A percentile compares a stretch with the other conserved stretches of the same genome.
These are phyloP conservation scores for Adansonia gregorii DNA, from an alignment of 441 rosid genomes.

Conservation along the genomic window DNA sequence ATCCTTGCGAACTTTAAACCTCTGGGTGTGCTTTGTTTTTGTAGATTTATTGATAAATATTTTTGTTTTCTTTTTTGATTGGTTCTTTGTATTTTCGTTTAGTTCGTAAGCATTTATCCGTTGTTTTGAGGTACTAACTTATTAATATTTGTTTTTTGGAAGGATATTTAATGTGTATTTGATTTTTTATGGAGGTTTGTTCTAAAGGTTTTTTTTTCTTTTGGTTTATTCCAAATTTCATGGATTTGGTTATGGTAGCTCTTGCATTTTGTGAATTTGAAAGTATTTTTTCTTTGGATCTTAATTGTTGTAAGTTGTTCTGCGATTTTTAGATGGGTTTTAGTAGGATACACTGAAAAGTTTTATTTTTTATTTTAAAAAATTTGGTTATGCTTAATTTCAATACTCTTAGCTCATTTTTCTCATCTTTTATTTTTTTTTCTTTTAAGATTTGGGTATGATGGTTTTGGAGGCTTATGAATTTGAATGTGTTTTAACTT, in stretches of 20 bases:
- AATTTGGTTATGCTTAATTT: background rate
- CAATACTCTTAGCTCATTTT: background rate
- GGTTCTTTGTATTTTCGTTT: background rate
- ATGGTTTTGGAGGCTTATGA: background rate
- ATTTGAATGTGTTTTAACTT: constrained; percentile 2
- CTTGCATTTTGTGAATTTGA: background rate
- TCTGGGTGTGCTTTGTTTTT: constrained; percentile 42
- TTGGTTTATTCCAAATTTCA: background rate
- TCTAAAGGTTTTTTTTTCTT: background rate
- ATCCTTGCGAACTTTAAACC: constrained; percentile 48
- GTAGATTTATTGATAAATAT: background rate
- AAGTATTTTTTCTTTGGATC: background rate
- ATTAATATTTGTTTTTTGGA: background rate
- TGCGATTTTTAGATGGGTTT: constrained; percentile 14
- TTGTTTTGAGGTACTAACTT: background rate
- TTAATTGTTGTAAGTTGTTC: background rate
- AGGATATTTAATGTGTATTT: background rate
- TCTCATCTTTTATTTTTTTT: background rate
- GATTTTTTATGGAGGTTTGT: constrained; percentile 25
- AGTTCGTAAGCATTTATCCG: background rate
- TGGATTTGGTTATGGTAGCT: constrained; percentile 4
- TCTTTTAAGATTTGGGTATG: background rate
- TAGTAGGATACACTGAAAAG: background rate
- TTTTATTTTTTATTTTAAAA: background rate
- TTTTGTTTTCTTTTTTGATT: background rate